phyloP scores from a whole-genome alignment of 2,329 filamentous ascomycete species.

The Fusarium bactridioides region DNA sequence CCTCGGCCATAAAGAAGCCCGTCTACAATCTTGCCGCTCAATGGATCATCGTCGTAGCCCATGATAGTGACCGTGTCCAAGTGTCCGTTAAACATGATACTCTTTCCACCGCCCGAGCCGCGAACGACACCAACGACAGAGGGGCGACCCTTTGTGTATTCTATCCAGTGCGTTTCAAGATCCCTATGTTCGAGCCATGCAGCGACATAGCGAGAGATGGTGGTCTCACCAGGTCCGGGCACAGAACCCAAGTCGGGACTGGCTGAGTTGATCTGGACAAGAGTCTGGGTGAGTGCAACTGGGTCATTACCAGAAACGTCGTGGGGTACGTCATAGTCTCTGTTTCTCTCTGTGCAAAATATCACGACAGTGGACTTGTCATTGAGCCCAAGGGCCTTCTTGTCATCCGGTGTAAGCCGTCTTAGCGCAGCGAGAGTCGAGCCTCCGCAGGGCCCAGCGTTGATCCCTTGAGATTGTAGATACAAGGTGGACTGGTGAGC shows the following conservation, averaged over 20 bases:
- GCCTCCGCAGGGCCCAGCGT: conserved; percentile 69
- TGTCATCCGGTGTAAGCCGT: conserved; percentile 51
- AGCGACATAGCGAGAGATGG: conserved; percentile 55
- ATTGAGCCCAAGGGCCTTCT: conserved; percentile 48
- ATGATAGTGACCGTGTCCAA: conserved; percentile 59
- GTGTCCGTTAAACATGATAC: conserved; percentile 62
- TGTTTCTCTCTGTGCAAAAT: conserved; percentile 66
- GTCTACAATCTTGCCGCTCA: conserved; percentile 52
- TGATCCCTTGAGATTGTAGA: conserved; percentile 56
- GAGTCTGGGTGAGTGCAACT: conserved; percentile 52
- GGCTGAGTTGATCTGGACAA: conserved; percentile 60
- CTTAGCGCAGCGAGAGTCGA: conserved; percentile 65
- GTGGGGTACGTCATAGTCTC: conserved; percentile 59
- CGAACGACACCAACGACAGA: conserved; percentile 58
- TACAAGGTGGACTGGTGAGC: conserved; percentile 66
- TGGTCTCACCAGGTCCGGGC: conserved; percentile 55
- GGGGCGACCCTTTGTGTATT: conserved; percentile 55
- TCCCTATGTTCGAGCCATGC: conserved; percentile 61
- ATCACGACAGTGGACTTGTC: conserved; percentile 67
- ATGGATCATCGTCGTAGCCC: conserved; percentile 56
- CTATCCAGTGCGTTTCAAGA: conserved; percentile 59
- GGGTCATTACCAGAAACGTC: conserved; percentile 53
- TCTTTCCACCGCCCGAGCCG: conserved; percentile 56
- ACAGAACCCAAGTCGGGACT: conserved; percentile 53
- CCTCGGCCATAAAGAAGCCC: conserved; percentile 56